Conservation (phyloP, 2,329 filamentous ascomycete species). For the Colletotrichum sp. region DNA sequence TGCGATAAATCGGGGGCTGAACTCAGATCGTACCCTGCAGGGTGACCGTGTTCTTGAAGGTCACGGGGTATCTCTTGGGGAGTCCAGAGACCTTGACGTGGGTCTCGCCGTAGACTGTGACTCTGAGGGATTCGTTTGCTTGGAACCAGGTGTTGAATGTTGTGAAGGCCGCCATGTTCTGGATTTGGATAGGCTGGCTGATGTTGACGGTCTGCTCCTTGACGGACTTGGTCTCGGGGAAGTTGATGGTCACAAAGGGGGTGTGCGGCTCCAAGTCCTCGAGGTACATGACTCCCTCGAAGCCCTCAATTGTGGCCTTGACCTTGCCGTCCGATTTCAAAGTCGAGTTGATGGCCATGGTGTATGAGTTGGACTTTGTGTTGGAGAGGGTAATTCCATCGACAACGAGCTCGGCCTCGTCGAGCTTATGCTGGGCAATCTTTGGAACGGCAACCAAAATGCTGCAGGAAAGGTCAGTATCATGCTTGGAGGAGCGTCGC, state of each 20-base stretch:
- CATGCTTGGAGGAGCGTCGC: not conserved
- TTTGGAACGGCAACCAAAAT: conserved; percentile 62
- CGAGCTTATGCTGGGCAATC: conserved; percentile 61
- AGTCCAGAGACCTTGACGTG: conserved; percentile 56
- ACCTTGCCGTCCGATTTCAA: conserved; percentile 57
- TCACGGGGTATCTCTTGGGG: conserved; percentile 50
- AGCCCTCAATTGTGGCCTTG: conserved; percentile 55
- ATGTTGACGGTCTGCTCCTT: conserved; percentile 57
- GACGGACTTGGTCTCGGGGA: conserved; percentile 56
- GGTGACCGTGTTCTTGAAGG: conserved; percentile 61
- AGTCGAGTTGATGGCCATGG: conserved; percentile 61
- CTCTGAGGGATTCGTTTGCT: conserved; percentile 51
- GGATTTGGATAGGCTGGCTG: conserved; percentile 52
- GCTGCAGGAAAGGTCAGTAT: conserved; percentile 36
- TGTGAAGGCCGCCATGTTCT: conserved; percentile 53
- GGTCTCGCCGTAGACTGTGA: conserved; percentile 59
- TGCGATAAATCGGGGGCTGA: not conserved
- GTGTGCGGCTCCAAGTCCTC: conserved; percentile 50
- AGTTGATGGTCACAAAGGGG: conserved; percentile 55
- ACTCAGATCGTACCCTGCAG: conserved; percentile 39
- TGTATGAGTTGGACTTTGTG: conserved; percentile 48
- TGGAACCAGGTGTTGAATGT: conserved; percentile 62
- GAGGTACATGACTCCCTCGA: conserved; percentile 60
- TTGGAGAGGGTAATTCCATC: conserved; percentile 55
- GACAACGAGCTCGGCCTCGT: conserved; percentile 57